Evolutionary conservation across 2,329 filamentous ascomycete genomes (phyloP).

Genomic region (Fusarium sp.): DNA sequence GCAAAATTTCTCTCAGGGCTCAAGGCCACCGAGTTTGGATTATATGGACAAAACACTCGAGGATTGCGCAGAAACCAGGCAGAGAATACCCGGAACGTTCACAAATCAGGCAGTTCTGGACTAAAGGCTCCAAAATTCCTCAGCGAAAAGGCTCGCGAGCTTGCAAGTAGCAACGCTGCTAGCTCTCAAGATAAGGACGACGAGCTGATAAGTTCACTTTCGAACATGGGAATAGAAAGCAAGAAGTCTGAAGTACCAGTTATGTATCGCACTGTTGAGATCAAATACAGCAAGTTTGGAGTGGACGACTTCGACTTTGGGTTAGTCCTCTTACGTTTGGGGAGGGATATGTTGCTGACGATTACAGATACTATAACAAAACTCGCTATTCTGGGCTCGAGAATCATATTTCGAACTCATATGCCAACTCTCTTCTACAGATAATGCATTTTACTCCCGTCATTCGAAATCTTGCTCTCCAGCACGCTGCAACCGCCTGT

Average conservation of each 20-base stretch:
- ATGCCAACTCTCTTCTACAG: conserved; percentile 92
- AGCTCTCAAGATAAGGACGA: conserved; percentile 60
- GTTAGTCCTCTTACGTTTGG: conserved; percentile 60
- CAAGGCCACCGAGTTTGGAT: conserved; percentile 79
- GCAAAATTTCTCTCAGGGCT: conserved; percentile 75
- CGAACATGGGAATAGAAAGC: conserved; percentile 77
- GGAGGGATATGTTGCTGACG: conserved; percentile 31
- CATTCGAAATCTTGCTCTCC: conserved; percentile 86
- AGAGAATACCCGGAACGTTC: conserved; percentile 77
- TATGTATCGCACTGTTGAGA: conserved; percentile 94
- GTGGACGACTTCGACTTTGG: conserved; percentile 99
- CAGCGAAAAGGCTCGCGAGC: conserved; percentile 88
- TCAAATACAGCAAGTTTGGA: conserved; percentile 98
- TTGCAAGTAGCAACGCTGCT: conserved; percentile 60
- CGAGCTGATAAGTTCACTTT: conserved; percentile 74
- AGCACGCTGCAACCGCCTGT: conserved; percentile 89
- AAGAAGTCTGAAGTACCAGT: conserved; percentile 85
- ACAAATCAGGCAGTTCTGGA: conserved; percentile 69
- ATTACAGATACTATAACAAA: conserved; percentile 87
- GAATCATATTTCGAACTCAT: conserved; percentile 96
- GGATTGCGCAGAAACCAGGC: conserved; percentile 84
- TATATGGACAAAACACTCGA: conserved; percentile 81
- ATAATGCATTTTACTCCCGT: conserved; percentile 91
- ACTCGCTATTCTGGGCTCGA: conserved; percentile 92
- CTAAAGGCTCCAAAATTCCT: conserved; percentile 89